A percentile compares a stretch with the other conserved stretches of the same genome.
phyloP scores from a whole-genome alignment of 23 red algal species.

The Gracilaria vermiculophylla region DNA sequence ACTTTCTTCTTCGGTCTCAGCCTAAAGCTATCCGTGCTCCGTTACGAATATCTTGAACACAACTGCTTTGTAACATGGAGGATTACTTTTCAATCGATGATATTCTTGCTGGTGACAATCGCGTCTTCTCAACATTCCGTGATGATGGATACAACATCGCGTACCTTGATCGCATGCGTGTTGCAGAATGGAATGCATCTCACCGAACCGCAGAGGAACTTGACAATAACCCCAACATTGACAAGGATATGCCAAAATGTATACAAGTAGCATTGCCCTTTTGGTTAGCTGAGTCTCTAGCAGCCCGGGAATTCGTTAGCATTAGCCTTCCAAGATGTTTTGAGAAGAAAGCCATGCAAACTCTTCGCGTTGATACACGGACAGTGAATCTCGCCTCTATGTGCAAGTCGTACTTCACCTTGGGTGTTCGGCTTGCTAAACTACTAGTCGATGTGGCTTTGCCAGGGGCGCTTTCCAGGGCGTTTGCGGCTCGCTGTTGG shows the following conservation, averaged over 20 bases:
- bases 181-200: neutral
- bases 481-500: conserved; percentile 65
- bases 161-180: conserved; percentile 61
- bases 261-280: conserved; percentile 70
- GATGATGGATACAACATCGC: conserved; percentile 21
- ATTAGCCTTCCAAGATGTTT: conserved; percentile 65
- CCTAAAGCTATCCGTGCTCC: neutral
- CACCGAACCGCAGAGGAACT: neutral
- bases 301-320: conserved; percentile 57
- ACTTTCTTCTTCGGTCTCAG: neutral
- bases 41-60: neutral
- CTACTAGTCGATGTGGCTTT: conserved; percentile 60
- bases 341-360: conserved; percentile 33
- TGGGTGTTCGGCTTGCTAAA: conserved; percentile 62
- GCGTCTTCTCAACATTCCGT: conserved; percentile 51
- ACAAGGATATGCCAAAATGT: conserved; percentile 54
- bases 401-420: conserved; percentile 59
- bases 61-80: conserved; percentile 17
- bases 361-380: conserved; percentile 69
- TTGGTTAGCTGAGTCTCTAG: conserved; percentile 76
- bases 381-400: conserved; percentile 36
- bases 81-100: conserved; percentile 75
- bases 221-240: conserved; percentile 16
- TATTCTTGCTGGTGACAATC: conserved; percentile 54
- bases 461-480: conserved; percentile 36